Evolutionary conservation across 352 stramenopile species (phyloP).

Genomic region (Phytophthora parvispora): DNA sequence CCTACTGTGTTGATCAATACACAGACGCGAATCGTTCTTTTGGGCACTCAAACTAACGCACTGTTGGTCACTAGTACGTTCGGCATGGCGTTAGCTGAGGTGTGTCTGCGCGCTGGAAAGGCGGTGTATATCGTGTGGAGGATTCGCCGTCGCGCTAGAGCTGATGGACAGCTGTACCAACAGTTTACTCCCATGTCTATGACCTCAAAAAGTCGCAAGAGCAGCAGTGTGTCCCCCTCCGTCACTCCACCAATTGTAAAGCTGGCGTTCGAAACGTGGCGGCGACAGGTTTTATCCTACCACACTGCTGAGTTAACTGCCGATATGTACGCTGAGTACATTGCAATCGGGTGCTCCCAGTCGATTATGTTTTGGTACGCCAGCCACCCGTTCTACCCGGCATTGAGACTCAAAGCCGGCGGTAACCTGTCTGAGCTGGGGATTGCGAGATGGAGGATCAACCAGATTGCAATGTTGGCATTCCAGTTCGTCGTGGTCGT

Average conservation of each 20-base stretch:
- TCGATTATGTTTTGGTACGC: constrained; percentile 35
- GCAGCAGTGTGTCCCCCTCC: not conserved
- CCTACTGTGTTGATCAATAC: constrained; percentile 53
- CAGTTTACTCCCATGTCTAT: not conserved
- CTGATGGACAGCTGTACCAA: not conserved
- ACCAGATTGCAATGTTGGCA: not conserved
- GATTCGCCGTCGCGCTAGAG: constrained; percentile 5
- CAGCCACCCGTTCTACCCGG: constrained; percentile 28
- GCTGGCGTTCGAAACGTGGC: constrained; percentile 7
- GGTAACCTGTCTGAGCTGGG: not conserved
- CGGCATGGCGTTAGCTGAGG: constrained; percentile 34
- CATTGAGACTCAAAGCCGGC: constrained; percentile 4
- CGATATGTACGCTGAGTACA: constrained; percentile 49
- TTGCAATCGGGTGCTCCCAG: constrained; percentile 38
- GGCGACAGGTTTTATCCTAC: constrained; percentile 11
- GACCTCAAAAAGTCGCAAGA: not conserved
- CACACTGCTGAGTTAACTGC: constrained; percentile 23
- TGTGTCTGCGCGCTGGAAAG: constrained; percentile 31
- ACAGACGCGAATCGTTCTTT: constrained; percentile 42
- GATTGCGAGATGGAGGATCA: not conserved
- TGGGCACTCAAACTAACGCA: constrained; percentile 19
- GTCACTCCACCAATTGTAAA: too few species aligned
- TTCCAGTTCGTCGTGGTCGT: constrained; percentile 14
- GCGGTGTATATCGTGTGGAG: constrained; percentile 13
- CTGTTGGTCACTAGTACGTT: constrained; percentile 19